Evolutionary conservation across 768 basidiomycete genomes (phyloP), one percentile per base, ranked within the genome.

Genomic region (Botryobasidium botryosum): DNA sequence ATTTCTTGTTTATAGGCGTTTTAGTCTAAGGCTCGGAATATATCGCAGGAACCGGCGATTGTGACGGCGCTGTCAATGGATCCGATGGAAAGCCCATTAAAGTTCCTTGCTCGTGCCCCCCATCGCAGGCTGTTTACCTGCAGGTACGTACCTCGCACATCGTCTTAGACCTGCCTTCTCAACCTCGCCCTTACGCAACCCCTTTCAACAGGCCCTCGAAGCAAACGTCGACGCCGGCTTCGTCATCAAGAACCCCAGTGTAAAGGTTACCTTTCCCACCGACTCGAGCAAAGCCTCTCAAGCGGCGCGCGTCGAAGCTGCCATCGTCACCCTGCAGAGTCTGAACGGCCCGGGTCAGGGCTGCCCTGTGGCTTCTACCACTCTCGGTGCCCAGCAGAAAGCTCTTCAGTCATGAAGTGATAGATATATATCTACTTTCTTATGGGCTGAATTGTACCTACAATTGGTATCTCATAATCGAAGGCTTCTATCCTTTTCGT

Each of bases 321-420:
- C 72, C 4, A 55, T 74, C 7, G 68, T 78, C 35, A 77, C 81
- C 4, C 62, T 83, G 15, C 81, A 84, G 62, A 84, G 83, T 57
- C 57, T 83, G 28, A 63, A 68, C 39, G 80, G 79, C 0, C 65
- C 75, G 0, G 81, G 79, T 26, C 57, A 66, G 5, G 81, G 47
- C 20, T 48, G 47, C 33, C 47, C 47, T 17, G 47, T 43, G 15
- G 47, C 36, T n/a, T 48, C 47, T 20, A 45, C 47, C 25, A 48
- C 42, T 18, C 32, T 48, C 25, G 23, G 18, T 36, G 42, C 47
- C 8, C 32, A 24, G 27, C 32, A 21, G 17, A 25, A 45, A 29
- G 43, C 32, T 28, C 42, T 48, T 5, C n/a, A n/a, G n/a, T n/a
- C n/a, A n/a, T n/a, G n/a, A n/a, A n/a, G n/a, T n/a, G n/a, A n/a